Evolutionary conservation across 2,329 filamentous ascomycete genomes (phyloP).

Genomic region (Fonsecaea multimorphosa): DNA sequence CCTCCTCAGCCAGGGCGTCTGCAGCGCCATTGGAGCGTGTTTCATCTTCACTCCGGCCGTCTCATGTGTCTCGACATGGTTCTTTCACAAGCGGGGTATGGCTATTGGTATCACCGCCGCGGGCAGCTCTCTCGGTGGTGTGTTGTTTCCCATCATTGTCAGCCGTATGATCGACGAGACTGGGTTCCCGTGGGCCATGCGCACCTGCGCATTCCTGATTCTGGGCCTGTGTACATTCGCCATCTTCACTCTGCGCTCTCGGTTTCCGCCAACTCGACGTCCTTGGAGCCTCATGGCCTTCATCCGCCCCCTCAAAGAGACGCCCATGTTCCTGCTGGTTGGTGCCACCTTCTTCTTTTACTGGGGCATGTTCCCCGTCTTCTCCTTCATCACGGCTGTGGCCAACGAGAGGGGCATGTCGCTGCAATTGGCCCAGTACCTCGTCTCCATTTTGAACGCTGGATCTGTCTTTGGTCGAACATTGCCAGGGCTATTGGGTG

Average conservation of each 20-base stretch:
- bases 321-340: constrained; percentile 38
- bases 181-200: constrained; percentile 65
- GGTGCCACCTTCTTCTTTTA: constrained; percentile 41
- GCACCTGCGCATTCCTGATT: constrained; percentile 65
- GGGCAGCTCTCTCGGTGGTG: constrained; percentile 63
- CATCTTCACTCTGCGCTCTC: constrained; percentile 59
- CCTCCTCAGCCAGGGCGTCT: constrained; percentile 62
- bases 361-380: constrained; percentile 43
- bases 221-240: constrained; percentile 63
- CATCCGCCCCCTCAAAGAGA: constrained; percentile 41
- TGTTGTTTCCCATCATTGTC: constrained; percentile 69
- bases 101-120: constrained; percentile 62
- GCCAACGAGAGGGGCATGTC: constrained; percentile 39
- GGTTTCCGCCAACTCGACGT: constrained; percentile 51
- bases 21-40: constrained; percentile 58
- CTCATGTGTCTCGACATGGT: constrained; percentile 57
- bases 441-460: constrained; percentile 42
- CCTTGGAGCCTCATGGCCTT: constrained; percentile 44
- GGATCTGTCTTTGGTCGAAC: constrained; percentile 60
- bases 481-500: constrained; percentile 60
- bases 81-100: constrained; percentile 58
- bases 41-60: constrained; percentile 57
- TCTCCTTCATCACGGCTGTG: constrained; percentile 38
- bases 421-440: constrained; percentile 38
- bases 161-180: constrained; percentile 59